phyloP scores from a whole-genome alignment of 495 filamentous ascomycete species.

The Pseudevernia furfuracea region DNA sequence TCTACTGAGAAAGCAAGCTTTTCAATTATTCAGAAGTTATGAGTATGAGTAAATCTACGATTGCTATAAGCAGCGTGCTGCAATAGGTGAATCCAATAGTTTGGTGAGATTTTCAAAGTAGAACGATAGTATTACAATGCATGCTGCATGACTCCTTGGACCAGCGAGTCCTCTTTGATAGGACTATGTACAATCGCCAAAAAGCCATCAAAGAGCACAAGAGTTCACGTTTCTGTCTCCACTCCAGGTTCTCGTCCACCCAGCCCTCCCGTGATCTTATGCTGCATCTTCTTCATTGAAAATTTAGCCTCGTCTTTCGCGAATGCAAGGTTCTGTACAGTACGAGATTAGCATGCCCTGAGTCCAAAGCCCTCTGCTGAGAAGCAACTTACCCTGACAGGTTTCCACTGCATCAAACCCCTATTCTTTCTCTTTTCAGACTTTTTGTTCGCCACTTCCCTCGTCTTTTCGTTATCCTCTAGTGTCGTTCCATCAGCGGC shows the following conservation, averaged over 20 bases:
- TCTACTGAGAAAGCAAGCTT: too few species aligned
- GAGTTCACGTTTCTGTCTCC: constrained; percentile 43
- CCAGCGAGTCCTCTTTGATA: not conserved
- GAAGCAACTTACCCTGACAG: constrained; percentile 33
- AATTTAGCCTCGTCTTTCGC: constrained; percentile 47
- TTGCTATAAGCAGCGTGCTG: not conserved
- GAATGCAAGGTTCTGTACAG: constrained; percentile 38
- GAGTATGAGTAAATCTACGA: not conserved
- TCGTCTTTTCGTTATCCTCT: constrained; percentile 24
- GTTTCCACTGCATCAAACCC: constrained; percentile 49
- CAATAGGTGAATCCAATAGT: not conserved
- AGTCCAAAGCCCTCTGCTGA: not conserved
- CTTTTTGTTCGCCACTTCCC: constrained; percentile 36
- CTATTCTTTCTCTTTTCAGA: constrained; percentile 46
- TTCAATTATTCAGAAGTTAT: not conserved
- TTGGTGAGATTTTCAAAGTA: not conserved
- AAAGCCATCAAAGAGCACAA: constrained; percentile 1
- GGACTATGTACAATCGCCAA: not conserved
- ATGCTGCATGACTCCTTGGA: not conserved
- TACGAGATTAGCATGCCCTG: not conserved
- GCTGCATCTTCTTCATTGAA: constrained; percentile 40
- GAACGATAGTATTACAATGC: not conserved
- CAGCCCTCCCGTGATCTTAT: constrained; percentile 41
- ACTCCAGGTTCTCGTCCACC: constrained; percentile 45
- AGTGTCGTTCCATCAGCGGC: constrained; percentile 22